Percentiles rank a stretch among this genome's conserved stretches.
Conservation (phyloP, 805 yeast species). For the Yamadazyma paraphyllophila region DNA sequence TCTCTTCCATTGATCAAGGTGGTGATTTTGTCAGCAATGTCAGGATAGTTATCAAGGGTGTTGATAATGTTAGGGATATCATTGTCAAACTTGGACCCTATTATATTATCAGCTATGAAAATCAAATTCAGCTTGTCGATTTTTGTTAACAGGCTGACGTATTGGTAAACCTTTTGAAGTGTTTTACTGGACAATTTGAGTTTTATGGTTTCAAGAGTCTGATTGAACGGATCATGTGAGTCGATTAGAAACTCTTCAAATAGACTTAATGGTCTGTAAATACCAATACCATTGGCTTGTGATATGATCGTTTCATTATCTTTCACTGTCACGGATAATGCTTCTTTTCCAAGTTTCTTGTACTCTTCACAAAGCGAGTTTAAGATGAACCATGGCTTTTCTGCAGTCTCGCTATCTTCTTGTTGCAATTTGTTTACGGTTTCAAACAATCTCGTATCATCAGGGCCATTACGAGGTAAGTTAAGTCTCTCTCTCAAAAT, state of each 20-base stretch:
- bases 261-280: slow-evolving; percentile 30
- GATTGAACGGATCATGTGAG: slow-evolving; percentile 16
- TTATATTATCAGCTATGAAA: slow-evolving; percentile 21
- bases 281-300: slow-evolving; percentile 34
- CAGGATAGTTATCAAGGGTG: slow-evolving; percentile 26
- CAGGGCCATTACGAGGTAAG: neutral
- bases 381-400: slow-evolving; percentile 61
- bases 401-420: neutral
- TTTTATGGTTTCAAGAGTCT: slow-evolving; percentile 22
- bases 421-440: slow-evolving; percentile 20
- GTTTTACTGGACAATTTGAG: slow-evolving; percentile 30
- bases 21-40: slow-evolving; percentile 8
- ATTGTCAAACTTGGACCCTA: slow-evolving; percentile 24
- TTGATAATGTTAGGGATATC: slow-evolving; percentile 21
- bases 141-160: neutral
- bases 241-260: slow-evolving; percentile 25
- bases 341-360: slow-evolving; percentile 57
- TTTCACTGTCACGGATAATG: slow-evolving; percentile 45
- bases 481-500: slow-evolving; percentile 44
- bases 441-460: slow-evolving; percentile 21
- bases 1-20: slow-evolving; percentile 6
- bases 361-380: slow-evolving; percentile 73
- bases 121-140: slow-evolving; percentile 14
- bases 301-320: slow-evolving; percentile 17
- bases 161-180: slow-evolving; percentile 20